Evolutionary conservation across 2,329 filamentous ascomycete genomes (phyloP).

Genomic region (Cryphonectria carpinicola): DNA sequence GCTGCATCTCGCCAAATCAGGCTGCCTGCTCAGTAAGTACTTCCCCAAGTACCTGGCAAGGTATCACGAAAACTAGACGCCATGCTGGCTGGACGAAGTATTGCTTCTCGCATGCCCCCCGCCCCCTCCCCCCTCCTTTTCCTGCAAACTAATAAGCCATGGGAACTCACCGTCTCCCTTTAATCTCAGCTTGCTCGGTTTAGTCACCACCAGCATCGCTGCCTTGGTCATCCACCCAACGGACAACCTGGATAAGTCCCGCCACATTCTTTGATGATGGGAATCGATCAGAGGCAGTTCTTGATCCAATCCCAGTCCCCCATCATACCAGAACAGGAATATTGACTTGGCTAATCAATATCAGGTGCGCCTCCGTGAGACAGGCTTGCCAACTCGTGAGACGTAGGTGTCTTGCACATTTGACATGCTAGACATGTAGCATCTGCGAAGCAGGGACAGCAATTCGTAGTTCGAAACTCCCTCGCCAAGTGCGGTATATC

Average conservation of each 20-base stretch:
- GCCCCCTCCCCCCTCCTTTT: neutral
- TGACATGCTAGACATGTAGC: too few species aligned
- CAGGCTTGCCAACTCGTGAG: too few species aligned
- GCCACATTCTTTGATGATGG: neutral
- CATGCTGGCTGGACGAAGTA: neutral
- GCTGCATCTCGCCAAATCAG: neutral
- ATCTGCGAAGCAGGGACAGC: too few species aligned
- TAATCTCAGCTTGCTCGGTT: neutral
- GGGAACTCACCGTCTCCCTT: neutral
- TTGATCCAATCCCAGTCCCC: neutral
- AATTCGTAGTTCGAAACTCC: too few species aligned
- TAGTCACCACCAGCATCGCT: neutral
- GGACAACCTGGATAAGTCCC: neutral
- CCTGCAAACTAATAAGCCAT: neutral
- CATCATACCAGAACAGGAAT: neutral
- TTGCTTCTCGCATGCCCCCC: neutral
- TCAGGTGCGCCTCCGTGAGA: too few species aligned
- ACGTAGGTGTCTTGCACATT: too few species aligned
- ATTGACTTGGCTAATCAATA: too few species aligned
- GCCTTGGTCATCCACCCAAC: neutral
- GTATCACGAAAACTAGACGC: neutral
- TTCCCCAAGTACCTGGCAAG: neutral
- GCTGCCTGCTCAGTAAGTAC: neutral
- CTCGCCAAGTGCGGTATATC: too few species aligned
- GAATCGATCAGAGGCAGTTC: neutral